Percentiles rank a stretch among this genome's conserved stretches.
Evolutionary conservation across 371 early-diverging fungal species (phyloP).

Genomic region (Coemansia sp.): DNA sequence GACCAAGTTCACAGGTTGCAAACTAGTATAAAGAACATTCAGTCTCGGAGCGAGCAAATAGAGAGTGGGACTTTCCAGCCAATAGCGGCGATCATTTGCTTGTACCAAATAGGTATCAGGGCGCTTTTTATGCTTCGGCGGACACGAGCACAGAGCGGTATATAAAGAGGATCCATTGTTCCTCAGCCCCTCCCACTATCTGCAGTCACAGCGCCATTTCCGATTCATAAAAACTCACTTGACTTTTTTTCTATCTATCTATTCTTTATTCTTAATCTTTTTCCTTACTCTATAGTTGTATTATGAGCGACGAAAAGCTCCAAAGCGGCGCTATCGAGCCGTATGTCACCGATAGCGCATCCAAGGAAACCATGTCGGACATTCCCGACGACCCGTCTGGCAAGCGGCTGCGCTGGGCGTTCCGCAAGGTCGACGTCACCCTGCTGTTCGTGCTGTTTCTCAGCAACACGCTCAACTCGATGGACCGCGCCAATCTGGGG

Average conservation of each 20-base stretch:
- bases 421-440: constrained; percentile 43
- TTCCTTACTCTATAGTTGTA: not conserved
- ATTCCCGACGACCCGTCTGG: constrained; percentile 14
- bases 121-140: too few species aligned
- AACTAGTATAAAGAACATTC: too few species aligned
- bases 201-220: too few species aligned
- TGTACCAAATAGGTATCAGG: too few species aligned
- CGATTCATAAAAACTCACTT: too few species aligned
- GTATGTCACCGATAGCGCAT: not conserved
- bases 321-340: not conserved
- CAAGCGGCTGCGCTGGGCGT: constrained; percentile 34
- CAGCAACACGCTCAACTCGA: constrained; percentile 48
- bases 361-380: not conserved
- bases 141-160: too few species aligned
- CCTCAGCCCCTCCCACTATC: not conserved
- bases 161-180: not conserved
- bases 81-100: too few species aligned
- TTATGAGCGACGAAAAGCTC: not conserved
- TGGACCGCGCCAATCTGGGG: constrained; percentile 52
- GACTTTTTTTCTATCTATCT: not conserved
- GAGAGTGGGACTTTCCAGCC: too few species aligned
- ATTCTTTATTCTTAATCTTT: not conserved
- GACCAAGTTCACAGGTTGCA: not conserved
- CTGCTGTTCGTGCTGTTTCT: constrained; percentile 45
- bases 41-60: too few species aligned